These are phyloP conservation scores for Alternaria angustiovoidea DNA, from an alignment of 2,329 filamentous ascomycete species.

Conservation along the genomic window DNA sequence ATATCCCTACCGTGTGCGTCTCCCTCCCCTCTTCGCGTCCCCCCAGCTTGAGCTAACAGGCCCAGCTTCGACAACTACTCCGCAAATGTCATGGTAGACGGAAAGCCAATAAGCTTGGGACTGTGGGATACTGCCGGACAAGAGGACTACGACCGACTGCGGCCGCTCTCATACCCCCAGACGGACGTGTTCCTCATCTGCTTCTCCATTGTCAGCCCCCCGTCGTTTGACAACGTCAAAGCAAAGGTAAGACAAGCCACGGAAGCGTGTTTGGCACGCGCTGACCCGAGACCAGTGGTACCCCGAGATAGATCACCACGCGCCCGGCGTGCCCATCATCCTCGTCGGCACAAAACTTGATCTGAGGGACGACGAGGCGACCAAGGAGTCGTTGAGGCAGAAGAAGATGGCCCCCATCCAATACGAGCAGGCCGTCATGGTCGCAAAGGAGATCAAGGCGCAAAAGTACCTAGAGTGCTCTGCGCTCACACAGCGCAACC, in stretches of 20 bases:
- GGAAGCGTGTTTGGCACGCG: neutral
- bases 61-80: slow-evolving; percentile 97
- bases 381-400: slow-evolving; percentile 80
- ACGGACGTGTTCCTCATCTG: slow-evolving; percentile 98
- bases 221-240: slow-evolving; percentile 98
- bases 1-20: slow-evolving; percentile 94
- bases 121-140: slow-evolving; percentile 99
- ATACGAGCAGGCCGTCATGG: slow-evolving; percentile 87
- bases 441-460: slow-evolving; percentile 92
- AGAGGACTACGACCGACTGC: slow-evolving; percentile 96
- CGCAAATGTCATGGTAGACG: slow-evolving; percentile 98
- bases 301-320: slow-evolving; percentile 96
- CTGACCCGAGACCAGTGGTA: slow-evolving; percentile 73
- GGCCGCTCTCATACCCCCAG: slow-evolving; percentile 95
- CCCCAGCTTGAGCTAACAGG: slow-evolving; percentile 33
- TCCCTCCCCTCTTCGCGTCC: neutral
- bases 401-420: slow-evolving; percentile 98
- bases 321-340: slow-evolving; percentile 93
- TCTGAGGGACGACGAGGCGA: slow-evolving; percentile 85
- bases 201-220: slow-evolving; percentile 97
- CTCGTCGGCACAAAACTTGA: slow-evolving; percentile 97
- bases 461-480: slow-evolving; percentile 99
- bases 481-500: slow-evolving; percentile 91
- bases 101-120: slow-evolving; percentile 94
- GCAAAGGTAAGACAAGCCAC: slow-evolving; percentile 75